phyloP scores from a whole-genome alignment of 345 rosid genomes.

The Gynandropsis gynandra region DNA sequence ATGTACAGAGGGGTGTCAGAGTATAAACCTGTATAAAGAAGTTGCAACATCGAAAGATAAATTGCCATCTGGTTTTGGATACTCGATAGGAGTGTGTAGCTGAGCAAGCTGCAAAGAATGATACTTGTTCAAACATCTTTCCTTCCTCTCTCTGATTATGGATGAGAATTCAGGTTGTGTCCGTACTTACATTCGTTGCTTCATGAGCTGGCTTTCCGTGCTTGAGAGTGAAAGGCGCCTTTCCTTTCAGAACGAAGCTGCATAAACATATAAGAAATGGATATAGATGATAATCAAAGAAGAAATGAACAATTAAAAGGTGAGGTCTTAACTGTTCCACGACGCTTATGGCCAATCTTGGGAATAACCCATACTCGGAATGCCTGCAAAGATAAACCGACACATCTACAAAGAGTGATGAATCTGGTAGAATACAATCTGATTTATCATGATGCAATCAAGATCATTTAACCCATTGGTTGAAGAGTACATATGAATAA shows the following conservation, averaged over 20 bases:
- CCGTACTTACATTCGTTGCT: conserved; percentile 64
- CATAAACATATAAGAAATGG: conserved; percentile 21
- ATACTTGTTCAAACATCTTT: too few relatives aligned
- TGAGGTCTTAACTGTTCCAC: conserved; percentile 67
- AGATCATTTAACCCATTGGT: too few relatives aligned
- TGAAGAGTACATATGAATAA: neutral
- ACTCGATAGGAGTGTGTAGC: conserved; percentile 52
- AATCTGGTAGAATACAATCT: neutral
- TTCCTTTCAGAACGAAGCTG: conserved; percentile 82
- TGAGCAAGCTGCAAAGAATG: conserved; percentile 52
- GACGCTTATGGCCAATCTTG: conserved; percentile 73
- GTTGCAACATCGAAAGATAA: conserved; percentile 85
- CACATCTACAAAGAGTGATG: neutral
- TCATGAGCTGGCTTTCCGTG: conserved; percentile 89
- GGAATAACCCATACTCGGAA: conserved; percentile 81
- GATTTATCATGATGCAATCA: too few relatives aligned
- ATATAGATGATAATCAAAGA: conserved; percentile 7
- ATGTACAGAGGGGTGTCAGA: neutral
- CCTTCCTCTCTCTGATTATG: neutral
- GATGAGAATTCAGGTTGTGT: neutral
- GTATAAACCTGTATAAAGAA: conserved; percentile 75
- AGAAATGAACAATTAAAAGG: neutral
- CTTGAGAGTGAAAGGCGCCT: conserved; percentile 61
- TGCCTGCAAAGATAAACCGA: conserved; percentile 40
- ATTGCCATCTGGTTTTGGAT: conserved; percentile 83